Conservation (phyloP, 1,284 basidiomycete species). For the Athelia sp. region DNA sequence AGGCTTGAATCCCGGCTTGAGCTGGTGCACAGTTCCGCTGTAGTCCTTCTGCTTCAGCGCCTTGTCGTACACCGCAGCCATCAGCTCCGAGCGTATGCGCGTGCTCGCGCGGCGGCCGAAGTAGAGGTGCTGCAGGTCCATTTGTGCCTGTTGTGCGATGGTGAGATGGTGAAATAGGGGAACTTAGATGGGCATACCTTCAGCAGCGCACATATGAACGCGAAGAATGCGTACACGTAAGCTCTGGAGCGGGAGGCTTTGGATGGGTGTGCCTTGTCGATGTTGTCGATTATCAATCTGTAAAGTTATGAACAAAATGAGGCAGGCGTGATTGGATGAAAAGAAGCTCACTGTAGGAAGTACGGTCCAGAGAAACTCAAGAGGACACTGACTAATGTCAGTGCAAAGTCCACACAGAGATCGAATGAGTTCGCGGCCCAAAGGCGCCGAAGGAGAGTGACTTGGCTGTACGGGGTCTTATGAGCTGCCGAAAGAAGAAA, state of each 20-base stretch:
- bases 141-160: slow-evolving; percentile 38
- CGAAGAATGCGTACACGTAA: slow-evolving; percentile 68
- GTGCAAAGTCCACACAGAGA: slow-evolving; percentile 55
- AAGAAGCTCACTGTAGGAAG: slow-evolving; percentile 49
- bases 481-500: neutral
- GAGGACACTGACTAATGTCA: slow-evolving; percentile 60
- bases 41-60: slow-evolving; percentile 82
- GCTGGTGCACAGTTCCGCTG: slow-evolving; percentile 43
- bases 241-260: slow-evolving; percentile 49
- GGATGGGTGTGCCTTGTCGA: slow-evolving; percentile 26
- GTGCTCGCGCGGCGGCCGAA: slow-evolving; percentile 68
- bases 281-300: slow-evolving; percentile 46
- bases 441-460: slow-evolving; percentile 54
- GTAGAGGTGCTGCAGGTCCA: slow-evolving; percentile 79
- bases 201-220: slow-evolving; percentile 51
- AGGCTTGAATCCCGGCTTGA: slow-evolving; percentile 22
- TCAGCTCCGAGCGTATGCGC: slow-evolving; percentile 68
- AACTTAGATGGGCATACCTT: slow-evolving; percentile 38
- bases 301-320: neutral
- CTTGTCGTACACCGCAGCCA: slow-evolving; percentile 86
- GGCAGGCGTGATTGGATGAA: too few species aligned
- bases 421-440: slow-evolving; percentile 71
- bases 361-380: slow-evolving; percentile 70
- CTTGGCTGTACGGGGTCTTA: too few species aligned
- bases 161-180: slow-evolving; percentile 4